A percentile compares a stretch with the other conserved stretches of the same genome.
phyloP scores from a whole-genome alignment of 352 stramenopile genomes.

The Phytopythium delawarense region DNA sequence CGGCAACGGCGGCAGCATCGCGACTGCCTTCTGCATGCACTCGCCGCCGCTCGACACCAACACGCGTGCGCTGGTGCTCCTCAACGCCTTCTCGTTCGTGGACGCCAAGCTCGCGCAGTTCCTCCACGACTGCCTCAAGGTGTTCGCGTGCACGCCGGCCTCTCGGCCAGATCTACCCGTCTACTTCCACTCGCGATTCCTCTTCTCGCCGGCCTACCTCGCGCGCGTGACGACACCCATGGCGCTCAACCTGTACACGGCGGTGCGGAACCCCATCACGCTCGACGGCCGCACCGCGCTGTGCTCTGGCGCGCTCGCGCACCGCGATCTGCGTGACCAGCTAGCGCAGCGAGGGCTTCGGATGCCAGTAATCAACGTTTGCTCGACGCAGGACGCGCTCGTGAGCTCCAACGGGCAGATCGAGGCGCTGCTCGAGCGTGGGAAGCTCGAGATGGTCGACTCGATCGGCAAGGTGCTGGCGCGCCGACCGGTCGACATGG shows the following conservation, averaged over 20 bases:
- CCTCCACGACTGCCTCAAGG: conserved; percentile 94
- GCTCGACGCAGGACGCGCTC: conserved; percentile 85
- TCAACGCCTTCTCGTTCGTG: conserved; percentile 91
- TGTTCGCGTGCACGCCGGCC: conserved; percentile 89
- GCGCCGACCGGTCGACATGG: conserved; percentile 7
- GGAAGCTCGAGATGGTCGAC: conserved; percentile 56
- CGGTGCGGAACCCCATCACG: conserved; percentile 93
- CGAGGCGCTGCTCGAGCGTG: conserved; percentile 56
- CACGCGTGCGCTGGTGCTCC: conserved; percentile 75
- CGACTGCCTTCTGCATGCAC: conserved; percentile 69
- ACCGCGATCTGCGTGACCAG: conserved; percentile 63
- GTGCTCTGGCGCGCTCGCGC: conserved; percentile 83
- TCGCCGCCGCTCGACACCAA: conserved; percentile 39
- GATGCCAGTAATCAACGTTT: conserved; percentile 85
- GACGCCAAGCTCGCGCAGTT: conserved; percentile 90
- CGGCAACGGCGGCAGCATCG: conserved; percentile 91
- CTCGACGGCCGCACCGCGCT: conserved; percentile 87
- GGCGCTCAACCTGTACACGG: conserved; percentile 95
- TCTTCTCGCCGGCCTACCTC: conserved; percentile 92
- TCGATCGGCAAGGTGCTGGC: conserved; percentile 78
- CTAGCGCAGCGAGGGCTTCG: conserved; percentile 38
- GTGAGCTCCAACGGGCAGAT: conserved; percentile 79
- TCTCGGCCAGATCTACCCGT: conserved; percentile 91
- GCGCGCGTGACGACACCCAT: conserved; percentile 90
- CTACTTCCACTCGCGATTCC: conserved; percentile 94